phyloP scores from a whole-genome alignment of 257 asterid genomes.

The Solanum medicagineum region DNA sequence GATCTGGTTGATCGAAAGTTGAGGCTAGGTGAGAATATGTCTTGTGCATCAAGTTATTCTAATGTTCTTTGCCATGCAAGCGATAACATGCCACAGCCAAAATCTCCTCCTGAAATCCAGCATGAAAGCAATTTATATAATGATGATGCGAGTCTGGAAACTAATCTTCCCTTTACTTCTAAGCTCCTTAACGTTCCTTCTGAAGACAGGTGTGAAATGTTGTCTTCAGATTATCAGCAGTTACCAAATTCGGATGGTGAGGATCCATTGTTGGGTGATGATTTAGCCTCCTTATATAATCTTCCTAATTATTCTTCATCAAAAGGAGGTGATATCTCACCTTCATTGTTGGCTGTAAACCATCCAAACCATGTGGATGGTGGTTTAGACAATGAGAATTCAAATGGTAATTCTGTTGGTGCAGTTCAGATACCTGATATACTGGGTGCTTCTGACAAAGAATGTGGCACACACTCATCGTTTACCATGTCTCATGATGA shows the following conservation, averaged over 20 bases:
- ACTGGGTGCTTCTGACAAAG: background rate
- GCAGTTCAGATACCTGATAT: slow-evolving; percentile 2
- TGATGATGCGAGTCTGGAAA: slow-evolving; percentile 9
- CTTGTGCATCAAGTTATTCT: slow-evolving; percentile 5
- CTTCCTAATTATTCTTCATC: background rate
- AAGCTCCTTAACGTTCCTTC: background rate
- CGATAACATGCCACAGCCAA: slow-evolving; percentile 9
- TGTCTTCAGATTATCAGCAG: slow-evolving; percentile 7
- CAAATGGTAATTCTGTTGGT: slow-evolving; percentile 1
- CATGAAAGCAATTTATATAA: slow-evolving; percentile 11
- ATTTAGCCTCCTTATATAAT: background rate
- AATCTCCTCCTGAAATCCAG: slow-evolving; percentile 12
- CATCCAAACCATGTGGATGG: slow-evolving; percentile 1
- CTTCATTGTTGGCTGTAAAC: slow-evolving; percentile 8
- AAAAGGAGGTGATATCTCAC: slow-evolving; percentile 6
- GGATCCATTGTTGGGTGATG: background rate
- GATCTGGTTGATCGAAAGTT: slow-evolving; percentile 7
- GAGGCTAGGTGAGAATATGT: slow-evolving; percentile 8
- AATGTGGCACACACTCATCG: slow-evolving; percentile 5
- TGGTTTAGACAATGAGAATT: slow-evolving; percentile 7
- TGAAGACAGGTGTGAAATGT: slow-evolving; percentile 5
- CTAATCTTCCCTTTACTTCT: slow-evolving; percentile 4
- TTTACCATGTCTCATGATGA: slow-evolving; percentile 4
- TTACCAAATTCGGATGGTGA: slow-evolving; percentile 7
- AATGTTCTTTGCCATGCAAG: slow-evolving; percentile 8